Evolutionary conservation across 73 alveolate species (phyloP), one percentile per base, ranked within the genome.

Genomic region (Durusdinium trenchii): DNA sequence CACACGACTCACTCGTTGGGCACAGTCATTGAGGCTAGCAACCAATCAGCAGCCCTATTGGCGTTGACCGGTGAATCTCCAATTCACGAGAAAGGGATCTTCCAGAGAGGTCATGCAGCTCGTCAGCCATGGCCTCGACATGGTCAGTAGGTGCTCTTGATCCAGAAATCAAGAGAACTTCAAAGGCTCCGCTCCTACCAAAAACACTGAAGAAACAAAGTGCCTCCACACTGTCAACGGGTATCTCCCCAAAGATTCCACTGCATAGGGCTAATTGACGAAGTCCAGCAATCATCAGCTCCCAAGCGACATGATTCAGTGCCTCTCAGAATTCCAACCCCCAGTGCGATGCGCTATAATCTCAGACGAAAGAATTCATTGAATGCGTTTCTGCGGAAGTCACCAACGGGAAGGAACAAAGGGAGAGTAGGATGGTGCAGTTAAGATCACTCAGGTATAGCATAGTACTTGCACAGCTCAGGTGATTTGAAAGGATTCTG

Each of bases 261-360:
- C 90, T 91, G 67, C 98, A 91, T 7, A 91, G 98, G 36, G 98
- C 98, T 40, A 91, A 38, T 60, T 91, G 98, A 35, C 98, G 98
- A 87, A 91, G 67, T 47, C 78, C 98, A 43, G 85, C 76, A 57
- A 50, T 78, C 98, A 91, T 91, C 57, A 91, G 78, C 76, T 91
- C 98, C 98, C 98, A 91, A 20, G 98, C 98, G 40, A 91, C 85
- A 32, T 78, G 45, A 61, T 71, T 91, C 98, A 91, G 69, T 6
- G 57, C 98, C 96, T 89, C 78, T 9, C 20, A 32, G 51, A 43
- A 40, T 12, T 57, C n/a, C n/a, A n/a, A n/a, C n/a, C n/a, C n/a
- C n/a, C n/a, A n/a, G n/a, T n/a, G n/a, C n/a, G n/a, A n/a, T n/a
- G n/a, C n/a, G n/a, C n/a, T n/a, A n/a, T n/a, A n/a, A n/a, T n/a